Evolutionary conservation across 1,284 basidiomycete genomes (phyloP).

Genomic region (Dichomitus squalens): DNA sequence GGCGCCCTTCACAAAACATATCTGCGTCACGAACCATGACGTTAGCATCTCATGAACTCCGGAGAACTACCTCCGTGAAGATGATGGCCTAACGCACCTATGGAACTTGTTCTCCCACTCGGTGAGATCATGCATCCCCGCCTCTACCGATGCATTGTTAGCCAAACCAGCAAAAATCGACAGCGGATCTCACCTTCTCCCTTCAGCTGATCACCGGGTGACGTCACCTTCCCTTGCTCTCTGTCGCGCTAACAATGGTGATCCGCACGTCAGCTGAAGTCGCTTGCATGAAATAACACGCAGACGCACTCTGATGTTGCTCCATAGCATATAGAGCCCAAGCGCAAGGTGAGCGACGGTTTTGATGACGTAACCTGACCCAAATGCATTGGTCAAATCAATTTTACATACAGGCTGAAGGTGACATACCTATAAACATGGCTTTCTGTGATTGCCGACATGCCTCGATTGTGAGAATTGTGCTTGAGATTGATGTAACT

Average conservation of each 20-base stretch:
- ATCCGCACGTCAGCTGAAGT: background rate
- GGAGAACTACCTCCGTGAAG: too few species aligned
- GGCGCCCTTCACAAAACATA: too few species aligned
- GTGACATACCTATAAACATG: conserved; percentile 22
- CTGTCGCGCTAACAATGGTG: conserved; percentile 17
- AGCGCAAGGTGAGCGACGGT: conserved; percentile 18
- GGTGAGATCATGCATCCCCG: conserved; percentile 27
- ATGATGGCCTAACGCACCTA: conserved; percentile 14
- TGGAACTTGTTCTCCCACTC: conserved; percentile 25
- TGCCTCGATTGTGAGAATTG: too few species aligned
- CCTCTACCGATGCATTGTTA: conserved; percentile 13
- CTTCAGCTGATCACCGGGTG: conserved; percentile 24
- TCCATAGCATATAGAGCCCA: conserved; percentile 25
- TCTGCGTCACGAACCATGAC: too few species aligned
- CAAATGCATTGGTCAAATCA: background rate
- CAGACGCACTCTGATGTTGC: conserved; percentile 19
- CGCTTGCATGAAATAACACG: background rate
- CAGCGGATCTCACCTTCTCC: conserved; percentile 22
- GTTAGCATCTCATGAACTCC: too few species aligned
- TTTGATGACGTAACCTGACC: conserved; percentile 23
- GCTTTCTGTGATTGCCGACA: conserved; percentile 18
- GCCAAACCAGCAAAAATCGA: background rate
- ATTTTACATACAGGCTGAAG: background rate
- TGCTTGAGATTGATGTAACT: too few species aligned
- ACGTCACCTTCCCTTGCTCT: conserved; percentile 16